A percentile compares a stretch with the other conserved stretches of the same genome.
Conservation (phyloP, 2,329 filamentous ascomycete genomes). For the Paradendryphiella salina region DNA sequence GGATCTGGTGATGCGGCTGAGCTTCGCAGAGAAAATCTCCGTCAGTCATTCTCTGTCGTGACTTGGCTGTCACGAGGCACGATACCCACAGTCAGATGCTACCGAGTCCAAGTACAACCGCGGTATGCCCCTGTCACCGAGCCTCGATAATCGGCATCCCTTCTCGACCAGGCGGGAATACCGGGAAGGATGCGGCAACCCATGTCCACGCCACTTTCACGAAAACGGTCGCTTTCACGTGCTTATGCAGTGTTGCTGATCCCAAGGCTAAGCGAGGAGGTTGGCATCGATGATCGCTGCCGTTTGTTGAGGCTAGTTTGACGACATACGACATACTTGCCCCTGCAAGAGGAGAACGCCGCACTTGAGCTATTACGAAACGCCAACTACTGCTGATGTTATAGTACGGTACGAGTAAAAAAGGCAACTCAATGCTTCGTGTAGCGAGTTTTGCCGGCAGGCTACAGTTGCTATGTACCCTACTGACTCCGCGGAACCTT, state of each 20-base stretch:
- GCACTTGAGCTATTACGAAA: background rate
- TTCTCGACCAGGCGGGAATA: conserved; percentile 3
- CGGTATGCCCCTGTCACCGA: conserved; percentile 10
- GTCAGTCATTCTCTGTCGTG: background rate
- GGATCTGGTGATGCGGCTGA: conserved; percentile 17
- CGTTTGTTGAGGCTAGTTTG: conserved; percentile 22
- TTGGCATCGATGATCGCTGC: conserved; percentile 12
- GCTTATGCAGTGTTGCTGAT: conserved; percentile 19
- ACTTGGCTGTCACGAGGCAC: conserved; percentile 5
- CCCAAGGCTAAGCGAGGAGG: conserved; percentile 15
- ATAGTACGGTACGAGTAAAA: background rate
- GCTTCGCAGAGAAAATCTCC: background rate
- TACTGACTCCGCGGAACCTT: no score
- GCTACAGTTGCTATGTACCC: background rate
- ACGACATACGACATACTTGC: conserved; percentile 14
- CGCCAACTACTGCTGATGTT: background rate
- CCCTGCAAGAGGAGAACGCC: background rate
- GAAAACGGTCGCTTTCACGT: conserved; percentile 20
- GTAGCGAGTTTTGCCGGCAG: background rate
- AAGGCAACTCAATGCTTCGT: background rate
- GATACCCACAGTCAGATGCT: conserved; percentile 10
- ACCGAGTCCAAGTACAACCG: conserved; percentile 14
- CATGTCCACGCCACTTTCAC: conserved; percentile 13
- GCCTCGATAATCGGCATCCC: conserved; percentile 15
- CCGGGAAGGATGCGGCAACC: conserved; percentile 11